Conservation (phyloP, 1,284 basidiomycete species). For the Sporisorium graminicola region DNA sequence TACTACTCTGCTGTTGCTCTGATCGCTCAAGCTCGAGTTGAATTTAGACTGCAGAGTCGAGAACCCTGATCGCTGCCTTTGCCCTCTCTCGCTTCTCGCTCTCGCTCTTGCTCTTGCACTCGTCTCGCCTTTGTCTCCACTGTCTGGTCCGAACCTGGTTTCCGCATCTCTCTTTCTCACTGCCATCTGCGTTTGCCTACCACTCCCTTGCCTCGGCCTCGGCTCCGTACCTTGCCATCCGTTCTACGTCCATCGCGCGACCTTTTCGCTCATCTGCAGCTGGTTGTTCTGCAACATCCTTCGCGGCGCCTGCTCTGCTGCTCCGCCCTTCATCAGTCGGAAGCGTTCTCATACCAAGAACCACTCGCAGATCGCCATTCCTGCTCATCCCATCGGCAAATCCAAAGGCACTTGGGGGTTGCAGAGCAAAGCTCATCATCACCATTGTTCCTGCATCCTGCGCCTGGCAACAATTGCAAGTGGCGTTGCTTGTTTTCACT, state of each 20-base stretch:
- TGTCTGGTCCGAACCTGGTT: not conserved
- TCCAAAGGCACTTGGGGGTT: not conserved
- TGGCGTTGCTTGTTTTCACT: conserved; percentile 12
- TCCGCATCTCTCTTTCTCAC: conserved; percentile 1
- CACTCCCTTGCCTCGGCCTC: not conserved
- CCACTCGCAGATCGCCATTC: not conserved
- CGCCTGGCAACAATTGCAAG: not conserved
- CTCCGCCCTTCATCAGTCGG: not conserved
- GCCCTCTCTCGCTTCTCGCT: too few species aligned
- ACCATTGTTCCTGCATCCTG: conserved; percentile 3
- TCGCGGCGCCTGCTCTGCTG: too few species aligned
- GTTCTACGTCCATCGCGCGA: not conserved
- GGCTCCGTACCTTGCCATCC: not conserved
- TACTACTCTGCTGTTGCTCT: not conserved
- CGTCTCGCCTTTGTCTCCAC: not conserved
- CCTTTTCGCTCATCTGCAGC: not conserved
- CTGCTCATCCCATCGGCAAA: not conserved
- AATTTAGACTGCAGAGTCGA: not conserved
- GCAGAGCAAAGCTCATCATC: not conserved
- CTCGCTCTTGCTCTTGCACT: not conserved
- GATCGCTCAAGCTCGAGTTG: not conserved
- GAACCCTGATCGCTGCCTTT: conserved; percentile 8
- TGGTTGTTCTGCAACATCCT: too few species aligned
- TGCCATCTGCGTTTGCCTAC: not conserved
- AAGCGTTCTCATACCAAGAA: not conserved